Conservation (phyloP, 2,329 filamentous ascomycete genomes). For the Drechmeria coniospora region DNA sequence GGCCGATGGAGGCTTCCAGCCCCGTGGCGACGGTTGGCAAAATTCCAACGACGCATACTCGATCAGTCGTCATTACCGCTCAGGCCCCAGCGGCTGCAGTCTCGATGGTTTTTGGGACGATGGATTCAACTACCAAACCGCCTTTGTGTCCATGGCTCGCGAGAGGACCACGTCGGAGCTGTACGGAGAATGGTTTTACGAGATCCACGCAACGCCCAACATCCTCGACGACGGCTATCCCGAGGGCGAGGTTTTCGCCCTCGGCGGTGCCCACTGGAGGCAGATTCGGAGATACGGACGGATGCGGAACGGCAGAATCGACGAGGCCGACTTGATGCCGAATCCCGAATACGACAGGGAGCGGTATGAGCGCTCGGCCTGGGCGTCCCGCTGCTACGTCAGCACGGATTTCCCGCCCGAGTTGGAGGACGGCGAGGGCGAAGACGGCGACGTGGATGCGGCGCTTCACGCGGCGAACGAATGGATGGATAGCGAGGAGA, state of each 20-base stretch:
- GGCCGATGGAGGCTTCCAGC: constrained; percentile 1
- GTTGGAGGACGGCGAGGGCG: not conserved
- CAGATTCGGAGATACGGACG: constrained; percentile 2
- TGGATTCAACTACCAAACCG: not conserved
- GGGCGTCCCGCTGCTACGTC: not conserved
- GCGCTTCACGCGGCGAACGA: not conserved
- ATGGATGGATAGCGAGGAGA: not conserved
- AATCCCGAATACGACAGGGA: constrained; percentile 1
- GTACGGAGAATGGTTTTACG: constrained; percentile 4
- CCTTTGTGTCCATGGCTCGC: constrained; percentile 2
- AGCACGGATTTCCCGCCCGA: not conserved
- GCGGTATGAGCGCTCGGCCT: not conserved
- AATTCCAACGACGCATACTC: not conserved
- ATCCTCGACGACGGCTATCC: constrained; percentile 2
- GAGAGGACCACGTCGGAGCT: not conserved
- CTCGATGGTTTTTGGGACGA: not conserved
- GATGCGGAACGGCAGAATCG: not conserved
- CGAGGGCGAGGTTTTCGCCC: constrained; percentile 2
- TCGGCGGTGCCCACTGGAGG: constrained; percentile 4
- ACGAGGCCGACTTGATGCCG: not conserved
- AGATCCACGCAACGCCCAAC: constrained; percentile 3
- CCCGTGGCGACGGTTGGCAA: constrained; percentile 2
- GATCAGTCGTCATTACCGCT: constrained; percentile 1
- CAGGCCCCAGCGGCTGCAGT: constrained; percentile 2
- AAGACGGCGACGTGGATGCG: not conserved